phyloP scores from a whole-genome alignment of 345 rosid species.

The Eucalyptus urophylla region DNA sequence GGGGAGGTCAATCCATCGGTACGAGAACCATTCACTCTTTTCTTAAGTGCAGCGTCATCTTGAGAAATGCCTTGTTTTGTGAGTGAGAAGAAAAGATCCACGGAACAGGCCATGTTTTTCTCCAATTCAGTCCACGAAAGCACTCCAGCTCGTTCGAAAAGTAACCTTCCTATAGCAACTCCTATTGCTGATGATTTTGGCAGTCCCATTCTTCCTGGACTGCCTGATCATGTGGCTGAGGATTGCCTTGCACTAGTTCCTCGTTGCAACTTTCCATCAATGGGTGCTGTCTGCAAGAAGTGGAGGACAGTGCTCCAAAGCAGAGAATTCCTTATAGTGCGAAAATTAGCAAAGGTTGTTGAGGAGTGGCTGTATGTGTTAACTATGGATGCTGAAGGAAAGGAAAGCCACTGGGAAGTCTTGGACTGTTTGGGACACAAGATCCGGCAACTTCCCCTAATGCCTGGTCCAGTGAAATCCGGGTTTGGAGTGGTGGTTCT shows the following conservation, averaged over 20 bases:
- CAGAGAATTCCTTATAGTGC: slow-evolving; percentile 64
- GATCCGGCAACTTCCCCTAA: slow-evolving; percentile 51
- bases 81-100: slow-evolving; percentile 40
- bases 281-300: slow-evolving; percentile 83
- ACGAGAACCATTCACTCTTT: slow-evolving; percentile 4
- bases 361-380: slow-evolving; percentile 91
- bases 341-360: slow-evolving; percentile 67
- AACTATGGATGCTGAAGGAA: slow-evolving; percentile 52
- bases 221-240: slow-evolving; percentile 87
- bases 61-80: slow-evolving; percentile 31
- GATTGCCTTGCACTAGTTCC: slow-evolving; percentile 84
- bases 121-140: slow-evolving; percentile 5
- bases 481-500: slow-evolving; percentile 73
- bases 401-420: slow-evolving; percentile 88
- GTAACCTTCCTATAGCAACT: slow-evolving; percentile 12
- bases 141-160: slow-evolving; percentile 9
- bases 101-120: slow-evolving; percentile 21
- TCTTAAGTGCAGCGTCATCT: neutral
- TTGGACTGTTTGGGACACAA: slow-evolving; percentile 56
- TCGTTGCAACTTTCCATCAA: slow-evolving; percentile 53
- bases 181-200: slow-evolving; percentile 22
- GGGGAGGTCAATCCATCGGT: neutral
- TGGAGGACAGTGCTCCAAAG: slow-evolving; percentile 83
- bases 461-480: slow-evolving; percentile 80
- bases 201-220: slow-evolving; percentile 62